Evolutionary conservation across 192 early-diverging fungal species (phyloP).

Genomic region (Jimgerdemannia lactiflua): DNA sequence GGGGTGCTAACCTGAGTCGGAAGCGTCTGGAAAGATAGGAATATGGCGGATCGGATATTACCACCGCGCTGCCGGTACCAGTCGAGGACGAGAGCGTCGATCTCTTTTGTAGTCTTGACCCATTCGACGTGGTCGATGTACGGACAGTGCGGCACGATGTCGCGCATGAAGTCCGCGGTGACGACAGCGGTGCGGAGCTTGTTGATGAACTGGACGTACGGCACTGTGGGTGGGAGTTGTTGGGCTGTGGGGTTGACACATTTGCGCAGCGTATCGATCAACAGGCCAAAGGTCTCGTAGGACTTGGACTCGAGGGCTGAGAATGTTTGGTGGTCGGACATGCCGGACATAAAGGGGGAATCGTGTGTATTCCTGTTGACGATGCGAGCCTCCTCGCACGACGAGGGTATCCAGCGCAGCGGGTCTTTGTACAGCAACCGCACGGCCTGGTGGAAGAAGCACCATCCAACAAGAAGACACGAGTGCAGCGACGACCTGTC

Average conservation of each 20-base stretch:
- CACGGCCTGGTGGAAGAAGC: background rate
- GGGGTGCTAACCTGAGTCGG: background rate
- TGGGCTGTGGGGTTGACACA: background rate
- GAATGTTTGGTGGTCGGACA: background rate
- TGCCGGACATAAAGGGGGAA: background rate
- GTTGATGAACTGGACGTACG: background rate
- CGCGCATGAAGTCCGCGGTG: background rate
- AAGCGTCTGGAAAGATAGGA: background rate
- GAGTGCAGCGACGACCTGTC: background rate
- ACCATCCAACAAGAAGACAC: background rate
- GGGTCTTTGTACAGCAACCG: background rate
- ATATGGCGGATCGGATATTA: background rate
- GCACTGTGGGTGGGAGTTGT: background rate
- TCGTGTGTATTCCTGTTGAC: background rate
- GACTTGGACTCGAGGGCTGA: background rate
- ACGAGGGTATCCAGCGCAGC: background rate
- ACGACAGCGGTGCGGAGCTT: background rate
- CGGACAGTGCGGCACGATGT: background rate
- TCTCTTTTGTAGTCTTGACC: background rate
- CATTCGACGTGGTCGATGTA: background rate
- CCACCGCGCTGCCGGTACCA: background rate
- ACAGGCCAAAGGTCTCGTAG: background rate
- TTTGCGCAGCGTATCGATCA: background rate
- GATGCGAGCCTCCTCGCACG: background rate
- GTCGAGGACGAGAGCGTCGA: background rate